phyloP scores from a whole-genome alignment of 192 early-diverging fungal genomes.

The Dimargaris cristalligena region DNA sequence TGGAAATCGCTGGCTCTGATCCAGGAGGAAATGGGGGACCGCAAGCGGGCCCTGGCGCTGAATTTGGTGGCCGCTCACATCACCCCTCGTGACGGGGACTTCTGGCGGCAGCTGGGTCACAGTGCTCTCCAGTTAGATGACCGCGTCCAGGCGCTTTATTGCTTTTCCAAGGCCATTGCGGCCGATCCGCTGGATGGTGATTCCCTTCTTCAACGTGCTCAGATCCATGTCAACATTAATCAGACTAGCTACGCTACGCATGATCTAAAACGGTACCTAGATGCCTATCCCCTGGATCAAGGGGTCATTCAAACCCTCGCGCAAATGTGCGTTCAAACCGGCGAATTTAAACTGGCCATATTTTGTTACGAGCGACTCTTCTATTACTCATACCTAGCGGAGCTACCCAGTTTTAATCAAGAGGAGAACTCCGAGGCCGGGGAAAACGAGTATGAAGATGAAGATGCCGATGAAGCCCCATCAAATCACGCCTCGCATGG shows the following conservation, averaged over 20 bases:
- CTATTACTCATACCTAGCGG: conserved; percentile 19
- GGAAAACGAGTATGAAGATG: conserved; percentile 24
- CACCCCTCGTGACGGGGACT: conserved; percentile 39
- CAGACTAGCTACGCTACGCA: conserved; percentile 33
- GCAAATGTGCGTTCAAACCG: conserved; percentile 31
- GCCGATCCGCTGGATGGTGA: conserved; percentile 48
- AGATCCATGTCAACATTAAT: conserved; percentile 36
- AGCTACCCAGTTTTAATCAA: conserved; percentile 14
- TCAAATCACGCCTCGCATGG: conserved; percentile 15
- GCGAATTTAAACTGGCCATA: conserved; percentile 41
- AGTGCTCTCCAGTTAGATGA: conserved; percentile 41
- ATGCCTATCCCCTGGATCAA: conserved; percentile 45
- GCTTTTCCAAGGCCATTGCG: conserved; percentile 44
- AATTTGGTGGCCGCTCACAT: conserved; percentile 85
- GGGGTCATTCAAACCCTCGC: conserved; percentile 43
- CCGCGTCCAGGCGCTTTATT: conserved; percentile 70
- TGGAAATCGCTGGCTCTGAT: conserved; percentile 84
- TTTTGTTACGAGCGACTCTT: conserved; percentile 36
- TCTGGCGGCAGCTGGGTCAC: conserved; percentile 71
- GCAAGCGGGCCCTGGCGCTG: conserved; percentile 51
- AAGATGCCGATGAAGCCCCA: conserved; percentile 17
- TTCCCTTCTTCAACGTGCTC: conserved; percentile 49
- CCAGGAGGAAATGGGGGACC: conserved; percentile 69
- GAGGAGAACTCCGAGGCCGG: conserved; percentile 15
- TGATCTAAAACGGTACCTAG: conserved; percentile 39